phyloP scores from a whole-genome alignment of 1,284 basidiomycete species.

The Puccinia polysora region DNA sequence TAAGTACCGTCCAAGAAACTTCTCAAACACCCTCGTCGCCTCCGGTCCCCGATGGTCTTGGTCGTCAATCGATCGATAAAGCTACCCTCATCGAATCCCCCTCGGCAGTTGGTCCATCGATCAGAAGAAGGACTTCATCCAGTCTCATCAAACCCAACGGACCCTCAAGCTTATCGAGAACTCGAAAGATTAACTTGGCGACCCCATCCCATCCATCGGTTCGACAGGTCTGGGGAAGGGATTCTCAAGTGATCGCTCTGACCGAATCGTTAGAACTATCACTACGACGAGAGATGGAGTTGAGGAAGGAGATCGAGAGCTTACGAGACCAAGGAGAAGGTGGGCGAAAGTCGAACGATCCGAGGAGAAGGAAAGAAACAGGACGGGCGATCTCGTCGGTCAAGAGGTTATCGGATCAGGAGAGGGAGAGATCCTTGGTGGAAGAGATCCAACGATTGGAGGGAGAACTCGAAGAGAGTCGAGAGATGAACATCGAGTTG shows the following conservation, averaged over 20 bases:
- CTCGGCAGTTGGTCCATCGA: no score
- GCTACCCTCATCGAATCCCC: background rate
- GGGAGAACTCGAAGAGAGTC: conserved; percentile 1
- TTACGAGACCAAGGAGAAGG: background rate
- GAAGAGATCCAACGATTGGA: conserved; percentile 37
- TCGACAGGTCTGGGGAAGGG: background rate
- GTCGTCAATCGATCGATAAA: background rate
- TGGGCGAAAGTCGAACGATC: background rate
- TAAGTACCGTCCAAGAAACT: conserved; percentile 17
- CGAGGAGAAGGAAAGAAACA: background rate
- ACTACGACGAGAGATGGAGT: conserved; percentile 6
- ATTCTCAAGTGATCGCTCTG: conserved; percentile 10
- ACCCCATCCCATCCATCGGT: background rate
- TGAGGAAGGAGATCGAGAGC: conserved; percentile 10
- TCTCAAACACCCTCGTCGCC: background rate
- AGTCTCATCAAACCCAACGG: no score
- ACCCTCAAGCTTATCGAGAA: no score
- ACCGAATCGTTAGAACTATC: conserved; percentile 14
- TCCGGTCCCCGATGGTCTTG: background rate
- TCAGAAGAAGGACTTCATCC: no score
- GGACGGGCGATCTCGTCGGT: no score
- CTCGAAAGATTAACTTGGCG: no score
- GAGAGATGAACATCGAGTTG: conserved; percentile 27
- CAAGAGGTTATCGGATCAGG: background rate
- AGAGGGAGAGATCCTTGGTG: conserved; percentile 19